Evolutionary conservation across 495 filamentous ascomycete species (phyloP).

Genomic region (Hyaloscypha bicolor): DNA sequence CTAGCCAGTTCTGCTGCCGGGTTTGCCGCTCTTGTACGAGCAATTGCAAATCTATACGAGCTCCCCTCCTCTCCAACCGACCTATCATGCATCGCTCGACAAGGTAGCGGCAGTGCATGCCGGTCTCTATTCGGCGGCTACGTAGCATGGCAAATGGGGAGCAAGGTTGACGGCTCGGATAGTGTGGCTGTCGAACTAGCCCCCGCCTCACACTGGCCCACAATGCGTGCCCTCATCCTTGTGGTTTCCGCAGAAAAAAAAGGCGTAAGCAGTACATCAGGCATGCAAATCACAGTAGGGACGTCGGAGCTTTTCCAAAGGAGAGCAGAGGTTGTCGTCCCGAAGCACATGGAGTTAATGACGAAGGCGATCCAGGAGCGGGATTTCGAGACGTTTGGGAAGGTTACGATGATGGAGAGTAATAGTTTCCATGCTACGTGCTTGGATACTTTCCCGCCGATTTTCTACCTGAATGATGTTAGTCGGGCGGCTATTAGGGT

Average conservation of each 20-base stretch:
- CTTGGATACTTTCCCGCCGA: conserved; percentile 91
- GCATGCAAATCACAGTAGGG: conserved; percentile 94
- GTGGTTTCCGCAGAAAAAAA: conserved; percentile 94
- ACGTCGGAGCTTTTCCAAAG: conserved; percentile 81
- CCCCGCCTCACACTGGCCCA: conserved; percentile 85
- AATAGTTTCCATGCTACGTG: conserved; percentile 97
- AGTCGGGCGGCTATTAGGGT: conserved; percentile 80
- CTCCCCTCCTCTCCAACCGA: conserved; percentile 76
- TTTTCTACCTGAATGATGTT: conserved; percentile 98
- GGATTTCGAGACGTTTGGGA: conserved; percentile 86
- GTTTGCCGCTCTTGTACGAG: conserved; percentile 91
- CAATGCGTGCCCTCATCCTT: conserved; percentile 87
- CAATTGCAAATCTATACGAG: conserved; percentile 88
- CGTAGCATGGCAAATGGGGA: conserved; percentile 87
- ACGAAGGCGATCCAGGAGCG: conserved; percentile 72
- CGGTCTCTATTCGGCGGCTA: conserved; percentile 91
- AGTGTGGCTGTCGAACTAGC: conserved; percentile 85
- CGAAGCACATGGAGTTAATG: conserved; percentile 83
- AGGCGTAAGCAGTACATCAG: conserved; percentile 84
- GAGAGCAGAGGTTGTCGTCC: conserved; percentile 74
- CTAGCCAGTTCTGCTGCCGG: conserved; percentile 91
- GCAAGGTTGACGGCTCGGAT: conserved; percentile 73
- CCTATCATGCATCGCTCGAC: conserved; percentile 86
- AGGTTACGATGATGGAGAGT: conserved; percentile 92
- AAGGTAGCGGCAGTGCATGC: conserved; percentile 93